Evolutionary conservation across 176 grass and related monocot species (phyloP).

Genomic region (Aegilops tauschii): DNA sequence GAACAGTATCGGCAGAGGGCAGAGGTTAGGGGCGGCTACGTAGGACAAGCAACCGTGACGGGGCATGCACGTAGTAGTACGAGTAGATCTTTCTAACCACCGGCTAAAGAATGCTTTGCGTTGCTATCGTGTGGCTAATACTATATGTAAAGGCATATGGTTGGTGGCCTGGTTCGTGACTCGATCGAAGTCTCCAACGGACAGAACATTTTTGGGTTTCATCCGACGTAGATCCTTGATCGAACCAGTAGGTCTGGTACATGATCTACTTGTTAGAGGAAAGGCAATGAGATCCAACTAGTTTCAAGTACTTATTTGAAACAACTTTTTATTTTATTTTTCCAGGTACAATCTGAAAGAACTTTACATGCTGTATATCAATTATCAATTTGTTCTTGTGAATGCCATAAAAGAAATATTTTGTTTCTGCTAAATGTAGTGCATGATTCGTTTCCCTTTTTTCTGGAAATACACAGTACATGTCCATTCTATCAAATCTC

Average conservation of each 20-base stretch:
- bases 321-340: neutral
- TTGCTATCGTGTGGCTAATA: conserved; percentile 15
- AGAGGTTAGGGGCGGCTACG: neutral
- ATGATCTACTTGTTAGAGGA: conserved; percentile 8
- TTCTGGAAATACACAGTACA: neutral
- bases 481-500: neutral
- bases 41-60: neutral
- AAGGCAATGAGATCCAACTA: conserved; percentile 35
- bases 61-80: neutral
- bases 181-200: conserved; percentile 2
- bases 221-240: conserved; percentile 38
- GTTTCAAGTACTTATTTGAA: neutral
- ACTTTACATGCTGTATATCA: neutral
- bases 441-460: neutral
- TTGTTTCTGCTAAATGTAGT: neutral
- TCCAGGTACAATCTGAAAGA: neutral
- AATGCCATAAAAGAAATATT: too few relatives aligned
- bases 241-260: conserved; percentile 12
- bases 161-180: conserved; percentile 18
- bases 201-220: conserved; percentile 36
- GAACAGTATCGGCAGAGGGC: conserved; percentile 3
- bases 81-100: neutral
- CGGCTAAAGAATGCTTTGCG: neutral
- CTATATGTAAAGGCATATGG: neutral
- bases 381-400: neutral